phyloP scores from a whole-genome alignment of 345 rosid genomes.

The Pistacia vera region DNA sequence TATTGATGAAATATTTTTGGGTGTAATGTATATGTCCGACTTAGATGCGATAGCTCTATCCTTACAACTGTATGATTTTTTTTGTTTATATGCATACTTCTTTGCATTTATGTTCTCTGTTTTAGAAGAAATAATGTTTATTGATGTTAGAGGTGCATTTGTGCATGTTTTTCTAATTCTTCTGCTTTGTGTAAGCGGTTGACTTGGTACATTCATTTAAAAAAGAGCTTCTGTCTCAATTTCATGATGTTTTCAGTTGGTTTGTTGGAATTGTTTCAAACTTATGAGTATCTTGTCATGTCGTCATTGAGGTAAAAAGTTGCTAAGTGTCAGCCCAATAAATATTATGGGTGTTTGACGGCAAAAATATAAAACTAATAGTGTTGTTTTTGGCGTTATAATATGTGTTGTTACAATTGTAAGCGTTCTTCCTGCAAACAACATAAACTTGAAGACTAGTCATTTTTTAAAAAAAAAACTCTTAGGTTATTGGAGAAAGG shows the following conservation, averaged over 20 bases:
- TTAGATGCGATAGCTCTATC: neutral
- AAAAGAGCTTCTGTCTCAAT: neutral
- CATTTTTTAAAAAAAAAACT: too few species aligned
- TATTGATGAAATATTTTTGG: neutral
- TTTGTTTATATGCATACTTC: neutral
- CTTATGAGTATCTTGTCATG: too few species aligned
- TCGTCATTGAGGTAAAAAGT: neutral
- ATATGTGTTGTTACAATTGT: neutral
- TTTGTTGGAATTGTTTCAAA: slow-evolving; percentile 1
- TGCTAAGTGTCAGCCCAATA: neutral
- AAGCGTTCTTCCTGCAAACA: neutral
- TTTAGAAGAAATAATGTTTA: neutral
- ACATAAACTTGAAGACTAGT: too few species aligned
- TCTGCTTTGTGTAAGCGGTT: neutral
- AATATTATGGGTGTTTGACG: neutral
- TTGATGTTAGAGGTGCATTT: neutral
- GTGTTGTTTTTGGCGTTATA: neutral
- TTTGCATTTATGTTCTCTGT: neutral
- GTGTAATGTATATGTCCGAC: neutral
- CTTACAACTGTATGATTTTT: neutral
- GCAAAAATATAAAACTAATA: neutral
- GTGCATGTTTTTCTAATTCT: neutral
- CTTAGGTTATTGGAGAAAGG: too few species aligned
- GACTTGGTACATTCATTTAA: neutral
- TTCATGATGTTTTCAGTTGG: neutral